Evolutionary conservation across 2,329 filamentous ascomycete genomes (phyloP).

Genomic region (Ceratocystiopsis sp.): DNA sequence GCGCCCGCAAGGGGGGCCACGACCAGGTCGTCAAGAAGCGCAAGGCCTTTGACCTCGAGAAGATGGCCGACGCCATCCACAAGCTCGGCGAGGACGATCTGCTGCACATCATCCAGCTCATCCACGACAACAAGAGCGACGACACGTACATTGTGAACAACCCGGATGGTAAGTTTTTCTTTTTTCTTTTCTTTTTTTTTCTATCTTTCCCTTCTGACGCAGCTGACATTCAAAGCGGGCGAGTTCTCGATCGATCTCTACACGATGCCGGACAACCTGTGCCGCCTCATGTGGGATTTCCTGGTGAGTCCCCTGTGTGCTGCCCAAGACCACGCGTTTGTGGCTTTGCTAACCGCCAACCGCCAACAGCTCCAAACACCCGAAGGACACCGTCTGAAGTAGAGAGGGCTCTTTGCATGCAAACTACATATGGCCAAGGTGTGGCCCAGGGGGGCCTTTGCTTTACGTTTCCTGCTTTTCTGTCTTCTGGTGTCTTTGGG

Average conservation of each 20-base stretch:
- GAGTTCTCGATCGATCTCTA: slow-evolving; percentile 98
- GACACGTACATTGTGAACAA: slow-evolving; percentile 97
- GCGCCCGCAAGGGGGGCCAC: slow-evolving; percentile 41
- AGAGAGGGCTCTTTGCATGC: too few relatives aligned
- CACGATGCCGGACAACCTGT: slow-evolving; percentile 77
- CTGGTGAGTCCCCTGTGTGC: slow-evolving; percentile 23
- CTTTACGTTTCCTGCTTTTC: too few relatives aligned
- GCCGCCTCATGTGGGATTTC: slow-evolving; percentile 94
- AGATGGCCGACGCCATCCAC: slow-evolving; percentile 79
- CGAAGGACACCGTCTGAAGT: slow-evolving; percentile 3
- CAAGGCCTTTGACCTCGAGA: slow-evolving; percentile 71
- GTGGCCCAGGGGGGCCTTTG: too few relatives aligned
- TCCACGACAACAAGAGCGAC: slow-evolving; percentile 88
- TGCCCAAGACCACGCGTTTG: too few relatives aligned
- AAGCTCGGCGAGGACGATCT: slow-evolving; percentile 87
- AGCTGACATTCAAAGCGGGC: slow-evolving; percentile 39
- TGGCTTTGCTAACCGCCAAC: not conserved
- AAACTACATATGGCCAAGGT: too few relatives aligned
- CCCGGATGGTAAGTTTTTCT: slow-evolving; percentile 53
- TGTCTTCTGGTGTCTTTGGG: too few relatives aligned
- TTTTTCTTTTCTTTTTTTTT: slow-evolving; percentile 5
- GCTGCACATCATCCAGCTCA: slow-evolving; percentile 88
- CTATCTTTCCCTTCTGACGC: not conserved
- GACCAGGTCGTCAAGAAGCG: slow-evolving; percentile 61
- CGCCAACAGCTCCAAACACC: slow-evolving; percentile 1